Base-by-base conservation (phyloP, 2,329 filamentous ascomycete species). In the Trichoderma citrinoviride region DNA sequence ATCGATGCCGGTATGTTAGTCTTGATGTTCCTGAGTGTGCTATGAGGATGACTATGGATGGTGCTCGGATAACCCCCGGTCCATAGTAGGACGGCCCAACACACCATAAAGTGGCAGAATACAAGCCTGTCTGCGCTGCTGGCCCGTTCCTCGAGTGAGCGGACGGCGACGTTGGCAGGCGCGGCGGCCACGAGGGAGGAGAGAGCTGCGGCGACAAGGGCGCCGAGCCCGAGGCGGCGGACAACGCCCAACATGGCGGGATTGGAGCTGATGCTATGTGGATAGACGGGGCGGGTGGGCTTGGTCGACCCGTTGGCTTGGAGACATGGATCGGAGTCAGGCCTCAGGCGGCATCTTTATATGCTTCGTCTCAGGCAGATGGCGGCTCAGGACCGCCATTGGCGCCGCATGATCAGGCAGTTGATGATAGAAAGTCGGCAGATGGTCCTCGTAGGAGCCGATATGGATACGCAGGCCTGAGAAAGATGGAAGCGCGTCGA, bases 31-130 rank as follows among this genome's bases (percentile, higher is more conserved):
- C 10, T 3, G 8, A 33, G 12, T 33, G 29, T 10, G 10, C 8
- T 10, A n/a, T n/a, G n/a, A n/a, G n/a, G n/a, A n/a, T n/a, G n/a
- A n/a, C n/a, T n/a, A n/a, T n/a, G n/a, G n/a, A n/a, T n/a, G n/a
- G n/a, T n/a, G n/a, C n/a, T n/a, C n/a, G n/a, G n/a, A n/a, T n/a
- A n/a, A n/a, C n/a, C n/a, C n/a, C n/a, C n/a, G n/a, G n/a, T n/a
- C n/a, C n/a, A n/a, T n/a, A n/a, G n/a, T 10, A 12, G 29, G 29
- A 12, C 33, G 12, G 12, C 5, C 17, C 12, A 7, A 2, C 0
- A 12, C 70, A 76, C 78, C 76, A 80, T 80, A 67, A 80, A 80
- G 68, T 80, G 78, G 63, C 76, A 78, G 52, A 80, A 80, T 4
- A 80, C 78, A 19, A 49, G 52, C 7, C 50, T 29, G 47, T 67